Base-by-base conservation (phyloP, 495 filamentous ascomycete species). In the Glarea lozoyensis region DNA sequence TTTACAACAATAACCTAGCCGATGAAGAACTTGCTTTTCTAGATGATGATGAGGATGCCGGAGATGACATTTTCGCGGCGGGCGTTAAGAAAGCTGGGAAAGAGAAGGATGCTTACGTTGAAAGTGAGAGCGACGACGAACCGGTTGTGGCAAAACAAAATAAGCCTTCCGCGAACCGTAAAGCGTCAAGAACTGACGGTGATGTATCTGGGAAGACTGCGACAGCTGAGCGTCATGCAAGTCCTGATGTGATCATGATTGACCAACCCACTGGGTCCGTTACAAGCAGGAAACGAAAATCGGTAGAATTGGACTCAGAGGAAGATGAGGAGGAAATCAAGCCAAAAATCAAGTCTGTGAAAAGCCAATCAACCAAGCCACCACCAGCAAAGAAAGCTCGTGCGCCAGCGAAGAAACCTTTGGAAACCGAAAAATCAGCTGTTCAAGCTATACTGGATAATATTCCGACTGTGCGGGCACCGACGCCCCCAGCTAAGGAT, bases 381-480 rank as follows among this genome's bases (percentile, higher is more conserved):
- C 71, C 75, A 12, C 65, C 70, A 11, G 61, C 74, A 1, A 83
- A 81, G 56, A 86, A 80, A 52, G 66, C 72, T 11, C 67, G 63
- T 58, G 70, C 71, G 25, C 67, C 64, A 44, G 64, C 76, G 0
- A 80, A 81, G 58, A 83, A 84, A 60, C 61, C 64, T 24, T 61
- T 72, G 20, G 74, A 79, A 18, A 56, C 76, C 0, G 83, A 86
- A 48, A 78, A 73, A 44, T 69, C 72, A 17, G 70, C 72, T 31
- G 76, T 94, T 12, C 76, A 89, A 55, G 79, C 77, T 24, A 95
- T 98, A 37, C 78, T 94, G 23, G 85, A 94, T 55, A 84, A 78
- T 56, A 87, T 98, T 45, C 86, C 89, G 9, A 81, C 70, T 5
- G 70, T 97, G 19, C 65, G 78, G 41, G 71, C 92, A 27, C 93